Percentiles rank a stretch among this genome's conserved stretches.
Conservation (phyloP, 129 eudicot species). For the Rutidosis leptorrhynchoides region DNA sequence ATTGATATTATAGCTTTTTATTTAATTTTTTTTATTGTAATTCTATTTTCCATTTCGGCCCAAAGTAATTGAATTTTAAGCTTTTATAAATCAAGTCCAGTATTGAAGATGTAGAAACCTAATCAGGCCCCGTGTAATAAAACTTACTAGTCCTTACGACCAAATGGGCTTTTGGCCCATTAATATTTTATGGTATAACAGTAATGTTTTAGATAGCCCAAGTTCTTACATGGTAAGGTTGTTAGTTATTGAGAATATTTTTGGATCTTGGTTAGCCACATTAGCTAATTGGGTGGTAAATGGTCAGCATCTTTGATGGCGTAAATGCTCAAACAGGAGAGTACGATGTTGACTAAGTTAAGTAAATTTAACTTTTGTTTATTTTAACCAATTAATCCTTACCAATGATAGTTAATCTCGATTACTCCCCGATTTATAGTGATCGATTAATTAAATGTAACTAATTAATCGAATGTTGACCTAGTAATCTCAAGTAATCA, state of each 20-base stretch:
- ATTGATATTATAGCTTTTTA: not conserved
- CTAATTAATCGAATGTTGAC: too few relatives aligned
- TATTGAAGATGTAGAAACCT: not conserved
- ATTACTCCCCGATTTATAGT: too few relatives aligned
- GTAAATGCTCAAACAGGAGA: too few relatives aligned
- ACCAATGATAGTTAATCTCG: too few relatives aligned
- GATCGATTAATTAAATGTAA: too few relatives aligned
- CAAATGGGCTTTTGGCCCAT: not conserved
- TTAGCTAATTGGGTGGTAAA: too few relatives aligned
- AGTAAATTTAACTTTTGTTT: too few relatives aligned
- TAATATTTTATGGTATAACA: not conserved
- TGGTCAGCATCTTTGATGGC: too few relatives aligned
- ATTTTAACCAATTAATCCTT: too few relatives aligned
- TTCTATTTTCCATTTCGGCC: too few relatives aligned
- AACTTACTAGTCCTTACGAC: not conserved
- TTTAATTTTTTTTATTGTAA: not conserved
- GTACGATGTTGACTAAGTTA: too few relatives aligned
- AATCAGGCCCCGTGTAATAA: not conserved
- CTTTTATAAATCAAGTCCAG: not conserved
- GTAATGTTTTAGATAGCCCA: not conserved
- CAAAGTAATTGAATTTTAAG: not conserved
- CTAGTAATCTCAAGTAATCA: too few relatives aligned
- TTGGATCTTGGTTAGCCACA: not conserved
- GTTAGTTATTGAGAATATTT: not conserved
- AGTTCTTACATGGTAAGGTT: not conserved